Conservation (phyloP, 139 green algal species). For the Eudorina sp. region DNA sequence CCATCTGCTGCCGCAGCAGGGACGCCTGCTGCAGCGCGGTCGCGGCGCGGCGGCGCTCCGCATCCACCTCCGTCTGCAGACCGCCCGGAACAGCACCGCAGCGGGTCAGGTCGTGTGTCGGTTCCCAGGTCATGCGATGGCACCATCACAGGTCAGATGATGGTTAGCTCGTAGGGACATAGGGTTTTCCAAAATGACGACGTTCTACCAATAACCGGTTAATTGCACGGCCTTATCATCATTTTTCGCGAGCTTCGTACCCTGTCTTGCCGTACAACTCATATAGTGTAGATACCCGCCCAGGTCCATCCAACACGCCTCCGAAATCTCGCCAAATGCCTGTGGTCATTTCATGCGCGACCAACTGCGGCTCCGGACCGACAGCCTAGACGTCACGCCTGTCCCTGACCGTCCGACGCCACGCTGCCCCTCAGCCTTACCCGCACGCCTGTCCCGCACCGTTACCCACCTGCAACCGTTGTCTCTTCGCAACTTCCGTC, state of each 20-base stretch:
- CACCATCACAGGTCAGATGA: no score
- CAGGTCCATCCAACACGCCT: not conserved
- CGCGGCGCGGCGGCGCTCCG: constrained; percentile 12
- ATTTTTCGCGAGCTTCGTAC: no score
- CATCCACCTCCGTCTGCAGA: constrained; percentile 17
- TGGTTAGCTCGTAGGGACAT: no score
- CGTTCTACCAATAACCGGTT: not conserved
- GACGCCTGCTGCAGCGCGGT: constrained; percentile 12
- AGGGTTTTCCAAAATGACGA: not conserved
- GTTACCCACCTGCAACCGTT: constrained; percentile 30
- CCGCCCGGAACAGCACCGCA: no score
- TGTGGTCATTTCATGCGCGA: not conserved
- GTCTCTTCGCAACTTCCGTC: not conserved
- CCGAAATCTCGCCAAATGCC: not conserved
- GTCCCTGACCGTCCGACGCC: not conserved
- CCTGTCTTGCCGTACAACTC: no score
- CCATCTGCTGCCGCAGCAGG: constrained; percentile 10
- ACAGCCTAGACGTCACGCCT: not conserved
- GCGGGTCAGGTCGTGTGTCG: not conserved
- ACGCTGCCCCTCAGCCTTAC: not conserved
- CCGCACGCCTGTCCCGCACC: not conserved
- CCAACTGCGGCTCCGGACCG: not conserved
- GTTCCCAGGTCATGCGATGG: not conserved
- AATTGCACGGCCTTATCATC: no score
- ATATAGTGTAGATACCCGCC: not conserved